Conservation (phyloP, 768 basidiomycete species). For the Termitomyces sp. region DNA sequence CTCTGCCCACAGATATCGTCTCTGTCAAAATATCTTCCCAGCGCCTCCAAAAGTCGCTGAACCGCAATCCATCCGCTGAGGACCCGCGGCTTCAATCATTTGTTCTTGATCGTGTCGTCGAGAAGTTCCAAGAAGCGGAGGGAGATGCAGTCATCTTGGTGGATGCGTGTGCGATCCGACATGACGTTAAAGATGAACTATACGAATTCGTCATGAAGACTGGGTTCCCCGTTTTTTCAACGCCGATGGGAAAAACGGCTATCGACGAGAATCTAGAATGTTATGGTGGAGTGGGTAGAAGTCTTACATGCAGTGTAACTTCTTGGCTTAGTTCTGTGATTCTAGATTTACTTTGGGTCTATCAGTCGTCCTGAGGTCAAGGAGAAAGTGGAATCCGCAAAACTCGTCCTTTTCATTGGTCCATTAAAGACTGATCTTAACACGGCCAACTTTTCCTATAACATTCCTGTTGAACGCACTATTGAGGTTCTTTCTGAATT, state of each 20-base stretch:
- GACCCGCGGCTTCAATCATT: conserved; percentile 54
- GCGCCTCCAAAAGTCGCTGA: conserved; percentile 55
- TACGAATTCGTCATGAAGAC: conserved; percentile 61
- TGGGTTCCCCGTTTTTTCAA: conserved; percentile 64
- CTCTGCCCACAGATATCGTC: conserved; percentile 81
- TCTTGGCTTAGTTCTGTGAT: background rate
- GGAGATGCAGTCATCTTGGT: conserved; percentile 72
- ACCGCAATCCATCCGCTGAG: conserved; percentile 42
- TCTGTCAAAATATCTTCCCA: conserved; percentile 58
- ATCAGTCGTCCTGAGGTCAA: conserved; percentile 62
- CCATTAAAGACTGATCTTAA: conserved; percentile 76
- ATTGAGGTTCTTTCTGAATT: conserved; percentile 49
- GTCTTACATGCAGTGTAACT: background rate
- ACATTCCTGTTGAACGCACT: conserved; percentile 48
- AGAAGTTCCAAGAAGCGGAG: conserved; percentile 55
- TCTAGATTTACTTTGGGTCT: conserved; percentile 73
- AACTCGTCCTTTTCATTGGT: conserved; percentile 71
- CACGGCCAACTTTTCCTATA: conserved; percentile 80
- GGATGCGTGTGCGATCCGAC: conserved; percentile 76
- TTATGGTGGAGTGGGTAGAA: conserved; percentile 67
- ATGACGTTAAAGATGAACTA: conserved; percentile 57
- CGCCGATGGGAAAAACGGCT: conserved; percentile 79
- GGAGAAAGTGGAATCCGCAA: conserved; percentile 67
- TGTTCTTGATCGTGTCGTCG: conserved; percentile 67
- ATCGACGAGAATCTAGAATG: conserved; percentile 63